Evolutionary conservation across 129 eudicot species (phyloP).

Genomic region (Heracleum sosnowskyi): DNA sequence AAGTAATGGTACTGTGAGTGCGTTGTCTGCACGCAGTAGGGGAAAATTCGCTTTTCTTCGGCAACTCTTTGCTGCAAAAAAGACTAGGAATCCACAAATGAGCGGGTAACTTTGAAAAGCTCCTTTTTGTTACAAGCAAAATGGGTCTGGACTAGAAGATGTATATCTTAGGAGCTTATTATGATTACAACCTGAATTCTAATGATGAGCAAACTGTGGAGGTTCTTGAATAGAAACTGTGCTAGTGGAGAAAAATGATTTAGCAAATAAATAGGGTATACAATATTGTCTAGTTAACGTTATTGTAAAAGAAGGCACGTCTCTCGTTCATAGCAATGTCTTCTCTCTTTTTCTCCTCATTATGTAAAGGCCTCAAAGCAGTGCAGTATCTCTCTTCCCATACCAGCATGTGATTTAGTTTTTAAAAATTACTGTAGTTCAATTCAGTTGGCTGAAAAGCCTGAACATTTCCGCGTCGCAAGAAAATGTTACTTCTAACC

Average conservation of each 20-base stretch:
- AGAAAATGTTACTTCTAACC: neutral
- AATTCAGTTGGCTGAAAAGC: neutral
- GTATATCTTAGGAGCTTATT: conserved; percentile 9
- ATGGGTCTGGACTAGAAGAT: conserved; percentile 3
- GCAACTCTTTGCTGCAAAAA: conserved; percentile 89
- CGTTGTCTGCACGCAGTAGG: conserved; percentile 63
- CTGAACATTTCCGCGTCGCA: neutral
- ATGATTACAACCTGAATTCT: conserved; percentile 11
- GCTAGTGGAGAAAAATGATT: conserved; percentile 1
- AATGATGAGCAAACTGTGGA: conserved; percentile 9
- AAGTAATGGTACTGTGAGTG: conserved; percentile 54
- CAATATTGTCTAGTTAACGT: conserved; percentile 2
- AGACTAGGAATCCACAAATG: conserved; percentile 56
- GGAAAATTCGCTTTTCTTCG: conserved; percentile 82
- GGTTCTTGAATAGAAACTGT: conserved; percentile 1
- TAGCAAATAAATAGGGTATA: conserved; percentile 14
- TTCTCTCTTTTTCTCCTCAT: neutral
- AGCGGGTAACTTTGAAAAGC: conserved; percentile 21
- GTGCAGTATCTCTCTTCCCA: neutral
- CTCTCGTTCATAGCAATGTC: conserved; percentile 5
- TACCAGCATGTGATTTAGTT: neutral
- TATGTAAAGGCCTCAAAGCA: neutral
- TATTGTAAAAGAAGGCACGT: conserved; percentile 18
- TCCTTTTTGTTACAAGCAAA: conserved; percentile 9
- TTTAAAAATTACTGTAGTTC: neutral